Conservation (phyloP, 371 early-diverging fungal species). For the Rhizoclosmatium hyalinum region DNA sequence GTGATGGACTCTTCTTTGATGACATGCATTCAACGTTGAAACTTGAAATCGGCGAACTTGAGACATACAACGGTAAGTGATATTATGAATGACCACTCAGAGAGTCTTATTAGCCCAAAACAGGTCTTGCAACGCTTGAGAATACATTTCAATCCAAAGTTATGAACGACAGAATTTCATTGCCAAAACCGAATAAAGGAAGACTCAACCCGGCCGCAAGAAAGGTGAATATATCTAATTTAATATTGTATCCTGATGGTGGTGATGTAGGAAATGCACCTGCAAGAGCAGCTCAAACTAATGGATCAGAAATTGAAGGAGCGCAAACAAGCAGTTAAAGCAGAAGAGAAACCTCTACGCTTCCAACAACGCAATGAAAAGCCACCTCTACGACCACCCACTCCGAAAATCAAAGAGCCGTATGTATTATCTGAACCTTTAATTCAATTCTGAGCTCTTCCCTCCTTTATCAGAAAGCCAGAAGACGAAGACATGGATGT, state of each 20-base stretch:
- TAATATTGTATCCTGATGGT: not conserved
- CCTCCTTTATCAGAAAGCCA: slow-evolving; percentile 17
- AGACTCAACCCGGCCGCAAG: slow-evolving; percentile 37
- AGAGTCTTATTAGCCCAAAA: not conserved
- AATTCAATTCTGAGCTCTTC: not conserved
- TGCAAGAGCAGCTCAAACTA: slow-evolving; percentile 53
- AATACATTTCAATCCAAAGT: slow-evolving; percentile 37
- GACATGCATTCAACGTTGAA: slow-evolving; percentile 40
- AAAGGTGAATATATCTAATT: slow-evolving; percentile 24
- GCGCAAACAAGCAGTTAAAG: slow-evolving; percentile 30
- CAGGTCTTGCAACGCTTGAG: slow-evolving; percentile 47
- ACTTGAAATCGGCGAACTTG: slow-evolving; percentile 43
- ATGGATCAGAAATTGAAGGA: slow-evolving; percentile 57
- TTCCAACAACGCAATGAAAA: slow-evolving; percentile 54
- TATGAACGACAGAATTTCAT: slow-evolving; percentile 36
- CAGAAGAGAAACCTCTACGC: slow-evolving; percentile 46
- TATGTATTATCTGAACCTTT: slow-evolving; percentile 15
- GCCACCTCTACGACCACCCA: slow-evolving; percentile 56
- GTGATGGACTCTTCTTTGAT: slow-evolving; percentile 56
- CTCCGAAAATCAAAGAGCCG: slow-evolving; percentile 52
- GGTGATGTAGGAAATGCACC: slow-evolving; percentile 45
- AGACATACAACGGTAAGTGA: slow-evolving; percentile 38
- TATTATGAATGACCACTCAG: not conserved
- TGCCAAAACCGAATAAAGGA: slow-evolving; percentile 31
- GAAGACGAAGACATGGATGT: slow-evolving; percentile 54